These are phyloP conservation scores for Fusarium sp. DNA, from an alignment of 2,329 filamentous ascomycete genomes.

Conservation along the genomic window DNA sequence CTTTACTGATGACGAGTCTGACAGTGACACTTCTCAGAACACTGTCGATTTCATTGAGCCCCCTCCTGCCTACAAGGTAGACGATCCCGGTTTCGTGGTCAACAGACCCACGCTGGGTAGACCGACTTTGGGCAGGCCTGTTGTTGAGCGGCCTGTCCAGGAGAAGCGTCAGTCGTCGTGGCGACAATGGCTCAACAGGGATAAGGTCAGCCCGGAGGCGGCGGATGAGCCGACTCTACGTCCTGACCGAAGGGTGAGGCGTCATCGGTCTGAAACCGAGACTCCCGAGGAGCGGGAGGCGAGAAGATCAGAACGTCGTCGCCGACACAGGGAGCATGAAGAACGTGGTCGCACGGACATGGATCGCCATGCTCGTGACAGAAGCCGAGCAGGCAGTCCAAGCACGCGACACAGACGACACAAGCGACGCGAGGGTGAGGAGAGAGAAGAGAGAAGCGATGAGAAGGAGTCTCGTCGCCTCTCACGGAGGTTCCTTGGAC, in stretches of 20 bases:
- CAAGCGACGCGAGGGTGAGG: conserved; percentile 13
- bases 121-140: conserved; percentile 21
- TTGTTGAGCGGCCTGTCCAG: conserved; percentile 19
- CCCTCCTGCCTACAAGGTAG: conserved; percentile 22
- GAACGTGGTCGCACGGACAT: conserved; percentile 4
- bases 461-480: conserved; percentile 19
- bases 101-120: conserved; percentile 19
- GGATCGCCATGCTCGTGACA: conserved; percentile 14
- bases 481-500: conserved; percentile 4
- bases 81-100: conserved; percentile 12
- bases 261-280: conserved; percentile 8
- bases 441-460: neutral
- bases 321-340: conserved; percentile 17
- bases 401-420: conserved; percentile 12
- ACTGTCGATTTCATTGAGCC: conserved; percentile 19
- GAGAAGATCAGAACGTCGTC: conserved; percentile 16
- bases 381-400: conserved; percentile 6
- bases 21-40: conserved; percentile 20
- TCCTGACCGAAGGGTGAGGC: conserved; percentile 4
- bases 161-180: conserved; percentile 26
- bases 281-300: conserved; percentile 15
- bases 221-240: conserved; percentile 7
- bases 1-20: conserved; percentile 20
- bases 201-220: conserved; percentile 12
- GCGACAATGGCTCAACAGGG: conserved; percentile 19